Percentiles rank a stretch among this genome's conserved stretches.
phyloP scores from a whole-genome alignment of 2,329 filamentous ascomycete genomes.

The Xylaria sp. region DNA sequence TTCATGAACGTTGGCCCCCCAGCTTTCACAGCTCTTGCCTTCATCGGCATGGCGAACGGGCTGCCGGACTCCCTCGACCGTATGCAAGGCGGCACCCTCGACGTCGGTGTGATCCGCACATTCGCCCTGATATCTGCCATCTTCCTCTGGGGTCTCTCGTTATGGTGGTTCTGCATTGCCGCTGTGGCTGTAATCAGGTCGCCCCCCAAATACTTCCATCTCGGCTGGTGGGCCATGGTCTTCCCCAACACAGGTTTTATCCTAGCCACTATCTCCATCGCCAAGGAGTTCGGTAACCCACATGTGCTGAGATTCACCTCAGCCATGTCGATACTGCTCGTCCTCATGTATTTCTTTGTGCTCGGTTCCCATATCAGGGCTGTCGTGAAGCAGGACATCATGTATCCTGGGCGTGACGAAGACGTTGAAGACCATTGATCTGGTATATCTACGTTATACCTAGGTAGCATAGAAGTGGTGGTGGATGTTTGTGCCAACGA shows the following conservation, averaged over 20 bases:
- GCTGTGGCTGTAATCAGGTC: constrained; percentile 52
- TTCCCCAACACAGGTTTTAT: constrained; percentile 68
- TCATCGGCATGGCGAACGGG: constrained; percentile 70
- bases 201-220: constrained; percentile 58
- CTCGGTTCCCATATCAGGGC: constrained; percentile 53
- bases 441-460: background rate
- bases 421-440: constrained; percentile 55
- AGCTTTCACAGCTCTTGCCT: constrained; percentile 71
- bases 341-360: constrained; percentile 50
- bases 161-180: constrained; percentile 64
- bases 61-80: constrained; percentile 55
- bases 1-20: constrained; percentile 81
- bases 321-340: constrained; percentile 55
- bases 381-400: constrained; percentile 58
- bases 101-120: constrained; percentile 51
- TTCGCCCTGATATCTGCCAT: constrained; percentile 57
- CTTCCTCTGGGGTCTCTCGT: constrained; percentile 67
- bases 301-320: constrained; percentile 54
- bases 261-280: constrained; percentile 61
- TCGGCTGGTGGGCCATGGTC: constrained; percentile 69
- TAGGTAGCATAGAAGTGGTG: too few relatives aligned
- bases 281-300: constrained; percentile 52
- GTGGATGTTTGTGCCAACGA: too few relatives aligned
- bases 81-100: constrained; percentile 50
- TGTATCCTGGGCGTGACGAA: constrained; percentile 61